phyloP scores from a whole-genome alignment of 257 asterid genomes.

The Forsythia viridissima region DNA sequence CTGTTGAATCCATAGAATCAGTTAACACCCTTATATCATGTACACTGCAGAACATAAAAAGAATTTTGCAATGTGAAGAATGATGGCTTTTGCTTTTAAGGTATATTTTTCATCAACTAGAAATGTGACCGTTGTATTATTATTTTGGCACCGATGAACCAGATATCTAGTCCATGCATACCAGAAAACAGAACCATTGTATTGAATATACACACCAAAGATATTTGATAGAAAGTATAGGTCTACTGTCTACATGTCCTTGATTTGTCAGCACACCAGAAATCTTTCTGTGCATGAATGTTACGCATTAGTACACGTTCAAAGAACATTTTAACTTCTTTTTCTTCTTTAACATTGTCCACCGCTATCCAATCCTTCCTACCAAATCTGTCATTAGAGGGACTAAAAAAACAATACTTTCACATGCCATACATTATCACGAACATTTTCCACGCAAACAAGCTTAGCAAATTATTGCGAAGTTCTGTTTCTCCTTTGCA shows the following conservation, averaged over 20 bases:
- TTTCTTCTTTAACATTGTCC: not conserved
- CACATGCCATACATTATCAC: too few species aligned
- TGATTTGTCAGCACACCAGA: not conserved
- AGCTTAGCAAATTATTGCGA: too few species aligned
- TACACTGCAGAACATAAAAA: slow-evolving; percentile 67
- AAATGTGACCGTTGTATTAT: slow-evolving; percentile 5
- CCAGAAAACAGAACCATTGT: not conserved
- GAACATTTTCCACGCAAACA: too few species aligned
- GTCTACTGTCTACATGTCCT: not conserved
- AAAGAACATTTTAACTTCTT: slow-evolving; percentile 7
- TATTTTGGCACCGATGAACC: not conserved
- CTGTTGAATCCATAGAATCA: slow-evolving; percentile 61
- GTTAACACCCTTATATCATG: slow-evolving; percentile 60
- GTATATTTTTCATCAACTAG: slow-evolving; percentile 1
- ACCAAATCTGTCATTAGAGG: too few species aligned
- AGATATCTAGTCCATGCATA: not conserved
- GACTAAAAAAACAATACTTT: too few species aligned
- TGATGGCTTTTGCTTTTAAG: slow-evolving; percentile 21
- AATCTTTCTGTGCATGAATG: too few species aligned
- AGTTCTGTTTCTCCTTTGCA: too few species aligned
- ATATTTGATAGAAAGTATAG: not conserved
- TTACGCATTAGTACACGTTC: not conserved
- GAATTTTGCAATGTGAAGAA: slow-evolving; percentile 71
- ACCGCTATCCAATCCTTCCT: too few species aligned
- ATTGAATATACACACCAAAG: too few species aligned